Conservation (phyloP, 2,329 filamentous ascomycete species). For the Colletotrichum sp. region DNA sequence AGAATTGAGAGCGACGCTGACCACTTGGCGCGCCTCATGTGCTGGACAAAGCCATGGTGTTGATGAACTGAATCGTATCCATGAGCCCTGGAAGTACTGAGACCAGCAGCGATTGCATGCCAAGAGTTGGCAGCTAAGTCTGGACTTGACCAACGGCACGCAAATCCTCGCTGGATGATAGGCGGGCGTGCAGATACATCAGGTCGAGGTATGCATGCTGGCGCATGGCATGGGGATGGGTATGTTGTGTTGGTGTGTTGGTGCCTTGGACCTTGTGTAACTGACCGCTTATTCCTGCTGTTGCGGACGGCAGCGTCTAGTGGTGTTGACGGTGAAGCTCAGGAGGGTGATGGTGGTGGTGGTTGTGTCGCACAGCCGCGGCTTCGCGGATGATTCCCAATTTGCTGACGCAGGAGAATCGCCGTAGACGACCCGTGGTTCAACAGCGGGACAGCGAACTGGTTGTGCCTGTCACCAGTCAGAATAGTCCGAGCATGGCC, state of each 20-base stretch:
- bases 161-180: background rate
- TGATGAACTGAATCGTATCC: background rate
- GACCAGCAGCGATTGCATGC: background rate
- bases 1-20: background rate
- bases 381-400: slow-evolving; percentile 9
- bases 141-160: background rate
- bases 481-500: background rate
- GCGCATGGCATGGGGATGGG: background rate
- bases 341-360: background rate
- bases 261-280: background rate
- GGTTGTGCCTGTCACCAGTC: background rate
- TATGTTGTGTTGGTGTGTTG: background rate
- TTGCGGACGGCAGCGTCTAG: background rate
- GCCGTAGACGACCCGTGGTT: background rate
- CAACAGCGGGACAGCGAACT: background rate
- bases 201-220: background rate
- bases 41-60: background rate
- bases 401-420: background rate
- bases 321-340: background rate
- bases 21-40: slow-evolving; percentile 10
- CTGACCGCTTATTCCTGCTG: background rate
- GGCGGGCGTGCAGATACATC: background rate
- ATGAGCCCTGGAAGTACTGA: background rate
- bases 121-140: slow-evolving; percentile 2
- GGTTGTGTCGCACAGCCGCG: background rate